phyloP scores from a whole-genome alignment of 1,139 yeast genomes.

The Taphrina betulina region DNA sequence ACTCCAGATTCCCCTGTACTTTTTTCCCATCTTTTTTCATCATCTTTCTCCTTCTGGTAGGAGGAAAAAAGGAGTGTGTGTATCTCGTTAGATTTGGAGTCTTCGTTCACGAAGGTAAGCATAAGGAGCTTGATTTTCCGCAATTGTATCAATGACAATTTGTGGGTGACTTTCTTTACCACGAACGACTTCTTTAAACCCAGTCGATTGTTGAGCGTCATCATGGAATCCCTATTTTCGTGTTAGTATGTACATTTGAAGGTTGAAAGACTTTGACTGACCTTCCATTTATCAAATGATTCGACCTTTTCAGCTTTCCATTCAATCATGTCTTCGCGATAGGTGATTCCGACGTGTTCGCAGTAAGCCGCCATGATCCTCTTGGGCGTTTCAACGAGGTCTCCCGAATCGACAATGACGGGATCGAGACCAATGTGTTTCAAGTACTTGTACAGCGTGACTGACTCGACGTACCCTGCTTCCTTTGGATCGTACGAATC shows the following conservation, averaged over 20 bases:
- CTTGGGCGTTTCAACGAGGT: constrained; percentile 40
- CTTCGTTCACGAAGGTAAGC: constrained; percentile 8
- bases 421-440: constrained; percentile 36
- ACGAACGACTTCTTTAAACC: constrained; percentile 38
- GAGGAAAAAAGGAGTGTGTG: too few relatives aligned
- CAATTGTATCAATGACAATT: constrained; percentile 24
- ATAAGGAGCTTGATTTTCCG: constrained; percentile 21
- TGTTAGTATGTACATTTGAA: too few relatives aligned
- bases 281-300: constrained; percentile 42
- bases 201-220: constrained; percentile 41
- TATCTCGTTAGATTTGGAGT: not conserved
- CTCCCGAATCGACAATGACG: constrained; percentile 41
- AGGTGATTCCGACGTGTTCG: constrained; percentile 39
- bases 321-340: constrained; percentile 40
- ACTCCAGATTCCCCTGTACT: not conserved
- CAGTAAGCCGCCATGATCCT: constrained; percentile 39
- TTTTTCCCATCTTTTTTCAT: not conserved
- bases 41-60: too few relatives aligned
- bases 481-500: constrained; percentile 40
- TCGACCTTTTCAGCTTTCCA: constrained; percentile 39
- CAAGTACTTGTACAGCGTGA: constrained; percentile 41
- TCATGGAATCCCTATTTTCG: constrained; percentile 44
- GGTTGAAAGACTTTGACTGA: too few relatives aligned
- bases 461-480: constrained; percentile 42
- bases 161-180: constrained; percentile 25